Conservation (phyloP, 192 early-diverging fungal genomes). For the Entophlyctis helioformis region DNA sequence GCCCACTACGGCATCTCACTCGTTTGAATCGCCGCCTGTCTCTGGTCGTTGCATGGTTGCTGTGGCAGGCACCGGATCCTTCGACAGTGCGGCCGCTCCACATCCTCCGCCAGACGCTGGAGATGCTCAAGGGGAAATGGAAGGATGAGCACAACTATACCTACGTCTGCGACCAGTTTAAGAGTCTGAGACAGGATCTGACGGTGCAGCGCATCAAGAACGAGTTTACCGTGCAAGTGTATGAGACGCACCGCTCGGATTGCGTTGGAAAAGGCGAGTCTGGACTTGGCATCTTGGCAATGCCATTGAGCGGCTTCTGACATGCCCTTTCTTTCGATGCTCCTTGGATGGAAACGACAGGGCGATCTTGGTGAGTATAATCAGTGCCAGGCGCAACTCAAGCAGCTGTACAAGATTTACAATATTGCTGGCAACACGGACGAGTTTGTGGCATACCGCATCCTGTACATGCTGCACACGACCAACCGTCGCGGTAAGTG, state of each 20-base stretch:
- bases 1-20: no score
- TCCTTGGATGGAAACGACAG: no score
- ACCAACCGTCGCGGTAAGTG: constrained; percentile 65
- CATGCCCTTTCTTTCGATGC: no score
- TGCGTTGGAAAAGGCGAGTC: constrained; percentile 80
- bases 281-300: no score
- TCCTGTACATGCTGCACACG: constrained; percentile 83
- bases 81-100: constrained; percentile 80
- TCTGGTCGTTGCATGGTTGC: no score
- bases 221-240: constrained; percentile 86
- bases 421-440: constrained; percentile 60
- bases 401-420: constrained; percentile 62
- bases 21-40: no score
- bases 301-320: no score
- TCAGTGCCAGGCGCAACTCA: constrained; percentile 92
- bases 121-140: constrained; percentile 72
- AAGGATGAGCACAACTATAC: constrained; percentile 74
- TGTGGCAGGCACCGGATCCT: constrained; percentile 71
- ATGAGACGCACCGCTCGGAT: constrained; percentile 93
- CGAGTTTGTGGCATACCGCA: constrained; percentile 90
- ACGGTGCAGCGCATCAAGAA: constrained; percentile 92
- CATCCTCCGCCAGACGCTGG: constrained; percentile 64
- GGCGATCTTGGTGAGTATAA: constrained; percentile 96
- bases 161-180: constrained; percentile 96
- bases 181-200: constrained; percentile 89